Conservation (phyloP, 2,329 filamentous ascomycete genomes). For the Colletotrichum abscissum region DNA sequence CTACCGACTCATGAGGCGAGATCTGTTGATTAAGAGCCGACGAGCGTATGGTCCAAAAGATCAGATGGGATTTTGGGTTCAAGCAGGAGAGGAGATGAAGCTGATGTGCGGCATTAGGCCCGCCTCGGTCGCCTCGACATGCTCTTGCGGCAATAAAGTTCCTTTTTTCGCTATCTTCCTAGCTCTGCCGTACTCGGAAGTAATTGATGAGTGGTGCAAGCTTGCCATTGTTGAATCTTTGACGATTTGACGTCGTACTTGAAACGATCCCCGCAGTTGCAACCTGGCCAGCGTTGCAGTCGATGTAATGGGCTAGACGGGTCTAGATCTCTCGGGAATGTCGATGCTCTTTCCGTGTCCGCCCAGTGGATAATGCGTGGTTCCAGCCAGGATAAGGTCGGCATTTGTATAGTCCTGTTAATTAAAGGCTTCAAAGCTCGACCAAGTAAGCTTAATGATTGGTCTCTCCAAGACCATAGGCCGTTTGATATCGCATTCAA, state of each 20-base stretch:
- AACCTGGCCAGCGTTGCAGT: neutral
- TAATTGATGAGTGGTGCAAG: neutral
- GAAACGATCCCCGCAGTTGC: neutral
- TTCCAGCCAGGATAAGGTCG: neutral
- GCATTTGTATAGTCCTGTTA: neutral
- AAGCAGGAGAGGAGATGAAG: neutral
- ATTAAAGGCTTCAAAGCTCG: neutral
- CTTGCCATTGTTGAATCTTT: neutral
- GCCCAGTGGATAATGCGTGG: neutral
- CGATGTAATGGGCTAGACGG: neutral
- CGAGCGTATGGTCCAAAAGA: neutral
- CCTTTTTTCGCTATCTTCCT: too few species aligned
- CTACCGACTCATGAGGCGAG: neutral
- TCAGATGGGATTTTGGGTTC: conserved; percentile 2
- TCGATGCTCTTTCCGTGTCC: neutral
- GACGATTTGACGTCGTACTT: neutral
- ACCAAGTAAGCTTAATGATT: neutral
- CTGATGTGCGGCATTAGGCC: conserved; percentile 1
- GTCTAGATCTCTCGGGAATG: neutral
- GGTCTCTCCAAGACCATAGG: neutral
- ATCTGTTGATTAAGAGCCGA: neutral
- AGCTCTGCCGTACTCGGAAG: too few species aligned
- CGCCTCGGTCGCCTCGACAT: neutral
- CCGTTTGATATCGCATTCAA: neutral
- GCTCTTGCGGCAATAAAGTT: neutral